These are phyloP conservation scores for Aspergillus sojae DNA, from an alignment of 2,329 filamentous ascomycete genomes.

Conservation along the genomic window DNA sequence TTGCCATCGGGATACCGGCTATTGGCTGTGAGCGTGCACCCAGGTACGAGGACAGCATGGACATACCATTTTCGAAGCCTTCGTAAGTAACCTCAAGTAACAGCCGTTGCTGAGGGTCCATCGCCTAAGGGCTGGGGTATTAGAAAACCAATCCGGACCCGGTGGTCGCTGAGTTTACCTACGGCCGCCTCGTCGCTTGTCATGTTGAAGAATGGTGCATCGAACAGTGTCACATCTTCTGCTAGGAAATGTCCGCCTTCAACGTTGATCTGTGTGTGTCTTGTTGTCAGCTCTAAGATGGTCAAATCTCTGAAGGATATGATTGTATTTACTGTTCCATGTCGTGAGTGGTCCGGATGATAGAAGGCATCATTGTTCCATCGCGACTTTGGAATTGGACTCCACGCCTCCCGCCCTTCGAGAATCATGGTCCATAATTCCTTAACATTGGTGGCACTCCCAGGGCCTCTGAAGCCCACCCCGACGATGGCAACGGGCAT, in stretches of 20 bases:
- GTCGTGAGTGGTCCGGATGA: slow-evolving; percentile 27
- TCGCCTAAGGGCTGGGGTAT: slow-evolving; percentile 17
- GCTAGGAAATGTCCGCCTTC: slow-evolving; percentile 29
- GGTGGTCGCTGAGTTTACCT: slow-evolving; percentile 3
- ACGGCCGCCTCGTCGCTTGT: slow-evolving; percentile 33
- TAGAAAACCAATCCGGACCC: neutral
- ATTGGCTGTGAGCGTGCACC: neutral
- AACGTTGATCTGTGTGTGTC: slow-evolving; percentile 27
- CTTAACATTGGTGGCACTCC: slow-evolving; percentile 21
- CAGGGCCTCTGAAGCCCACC: slow-evolving; percentile 29
- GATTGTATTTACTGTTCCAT: slow-evolving; percentile 23
- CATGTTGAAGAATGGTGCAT: slow-evolving; percentile 41
- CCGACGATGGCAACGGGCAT: slow-evolving; percentile 31
- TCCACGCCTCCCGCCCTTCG: slow-evolving; percentile 24
- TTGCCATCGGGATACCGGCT: slow-evolving; percentile 32
- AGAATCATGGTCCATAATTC: slow-evolving; percentile 28
- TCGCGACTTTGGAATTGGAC: slow-evolving; percentile 20
- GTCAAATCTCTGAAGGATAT: neutral
- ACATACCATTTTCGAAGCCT: slow-evolving; percentile 32
- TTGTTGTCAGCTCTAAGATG: neutral
- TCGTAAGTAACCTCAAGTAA: slow-evolving; percentile 35
- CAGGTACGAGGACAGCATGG: neutral
- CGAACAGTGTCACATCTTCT: slow-evolving; percentile 32
- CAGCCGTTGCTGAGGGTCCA: slow-evolving; percentile 35
- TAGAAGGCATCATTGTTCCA: slow-evolving; percentile 29